Conservation (phyloP, 2,329 filamentous ascomycete genomes). For the Fusarium pilosicola region DNA sequence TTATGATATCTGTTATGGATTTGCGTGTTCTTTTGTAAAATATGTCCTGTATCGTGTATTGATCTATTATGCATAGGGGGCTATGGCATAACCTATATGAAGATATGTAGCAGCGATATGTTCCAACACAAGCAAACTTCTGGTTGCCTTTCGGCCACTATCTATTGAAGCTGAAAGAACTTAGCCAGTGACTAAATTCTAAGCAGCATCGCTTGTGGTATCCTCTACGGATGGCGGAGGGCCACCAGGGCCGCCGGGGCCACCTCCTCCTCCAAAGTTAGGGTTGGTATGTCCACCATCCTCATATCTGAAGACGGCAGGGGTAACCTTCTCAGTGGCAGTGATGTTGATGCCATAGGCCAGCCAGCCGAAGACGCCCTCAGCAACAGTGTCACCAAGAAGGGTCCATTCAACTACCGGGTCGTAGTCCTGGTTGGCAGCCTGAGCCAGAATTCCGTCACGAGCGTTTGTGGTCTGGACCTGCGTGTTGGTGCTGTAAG, state of each 20-base stretch:
- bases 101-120: too few species aligned
- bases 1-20: too few species aligned
- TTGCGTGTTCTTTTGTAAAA: neutral
- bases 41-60: neutral
- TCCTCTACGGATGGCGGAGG: neutral
- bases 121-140: too few species aligned
- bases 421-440: constrained; percentile 65
- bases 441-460: constrained; percentile 37
- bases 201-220: neutral
- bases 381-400: constrained; percentile 61
- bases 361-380: constrained; percentile 67
- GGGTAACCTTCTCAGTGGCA: neutral
- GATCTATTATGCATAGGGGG: neutral
- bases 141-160: accelerated
- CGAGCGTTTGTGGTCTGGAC: constrained; percentile 35
- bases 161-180: accelerated
- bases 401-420: constrained; percentile 68
- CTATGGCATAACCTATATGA: neutral
- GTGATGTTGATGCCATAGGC: constrained; percentile 58
- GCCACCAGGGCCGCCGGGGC: neutral
- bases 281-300: constrained; percentile 11
- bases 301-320: constrained; percentile 6
- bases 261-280: neutral
- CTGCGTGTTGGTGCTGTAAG: constrained; percentile 60
- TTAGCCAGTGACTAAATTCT: neutral